phyloP scores from a whole-genome alignment of 495 filamentous ascomycete genomes.

The Penicillium macrosclerotiorum region DNA sequence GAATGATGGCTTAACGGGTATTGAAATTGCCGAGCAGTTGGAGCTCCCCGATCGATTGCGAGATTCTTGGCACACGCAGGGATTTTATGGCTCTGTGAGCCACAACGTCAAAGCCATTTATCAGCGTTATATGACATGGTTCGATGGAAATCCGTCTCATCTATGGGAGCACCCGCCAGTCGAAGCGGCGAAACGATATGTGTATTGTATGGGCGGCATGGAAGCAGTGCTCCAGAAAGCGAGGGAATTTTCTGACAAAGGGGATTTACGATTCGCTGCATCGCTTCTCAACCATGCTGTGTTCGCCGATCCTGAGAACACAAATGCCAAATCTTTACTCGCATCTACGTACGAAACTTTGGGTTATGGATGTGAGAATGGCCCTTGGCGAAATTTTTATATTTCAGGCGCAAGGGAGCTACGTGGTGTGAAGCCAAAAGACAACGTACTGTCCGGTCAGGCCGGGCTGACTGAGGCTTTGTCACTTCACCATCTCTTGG shows the following conservation, averaged over 20 bases:
- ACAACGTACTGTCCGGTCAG: conserved; percentile 1
- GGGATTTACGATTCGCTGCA: conserved; percentile 22
- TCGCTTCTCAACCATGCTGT: conserved; percentile 23
- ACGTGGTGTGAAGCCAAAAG: not conserved
- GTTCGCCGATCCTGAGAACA: conserved; percentile 7
- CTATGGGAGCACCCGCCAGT: conserved; percentile 32
- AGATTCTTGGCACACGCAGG: conserved; percentile 23
- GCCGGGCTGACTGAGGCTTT: not conserved
- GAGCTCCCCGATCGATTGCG: conserved; percentile 21
- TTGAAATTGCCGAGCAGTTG: conserved; percentile 35
- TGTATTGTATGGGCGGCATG: conserved; percentile 20
- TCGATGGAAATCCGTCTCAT: conserved; percentile 34
- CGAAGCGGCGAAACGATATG: conserved; percentile 21
- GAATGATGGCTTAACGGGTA: conserved; percentile 21
- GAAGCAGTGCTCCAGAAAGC: conserved; percentile 17
- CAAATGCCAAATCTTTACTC: conserved; percentile 1
- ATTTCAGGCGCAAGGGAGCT: conserved; percentile 14
- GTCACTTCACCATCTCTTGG: conserved; percentile 14
- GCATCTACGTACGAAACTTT: conserved; percentile 18
- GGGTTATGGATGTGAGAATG: conserved; percentile 22
- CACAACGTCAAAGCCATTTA: conserved; percentile 41
- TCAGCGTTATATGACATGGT: conserved; percentile 37
- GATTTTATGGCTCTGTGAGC: conserved; percentile 33
- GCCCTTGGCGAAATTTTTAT: conserved; percentile 22
- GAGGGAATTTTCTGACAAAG: conserved; percentile 1